Evolutionary conservation across 805 yeast species (phyloP), one percentile per base, ranked within the genome.

Genomic region (Metschnikowia aberdeeniae): DNA sequence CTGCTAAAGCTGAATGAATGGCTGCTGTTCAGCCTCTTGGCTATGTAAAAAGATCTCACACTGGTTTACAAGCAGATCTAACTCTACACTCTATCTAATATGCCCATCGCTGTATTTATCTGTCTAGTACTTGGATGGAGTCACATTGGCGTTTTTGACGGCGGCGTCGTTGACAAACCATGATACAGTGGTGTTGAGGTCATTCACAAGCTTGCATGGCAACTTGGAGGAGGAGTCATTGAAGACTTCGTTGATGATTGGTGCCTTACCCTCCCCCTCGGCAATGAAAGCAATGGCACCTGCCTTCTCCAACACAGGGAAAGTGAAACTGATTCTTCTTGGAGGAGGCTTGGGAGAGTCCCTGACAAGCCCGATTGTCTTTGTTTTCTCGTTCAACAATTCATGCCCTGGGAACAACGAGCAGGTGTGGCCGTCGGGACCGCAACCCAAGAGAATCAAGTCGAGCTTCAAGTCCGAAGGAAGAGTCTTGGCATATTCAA

Each of bases 371-470:
- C 90, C 80, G 46, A 89, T 82, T 34, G 66, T 63, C 49, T 72
- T 68, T 8, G 61, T 40, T 24, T 67, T 62, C 60, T 84, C 92
- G 31, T 75, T 52, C 45, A 89, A 72, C 56, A 88, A 73, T 49
- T 64, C 57, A 63, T 89, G 96, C 32, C 84, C 89, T 10, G 97
- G 97, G 78, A 89, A 89, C 51, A 89, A 72, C 1, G 97, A 89
- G 68, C 96, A 87, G 5, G 96, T 89, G 64, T 89, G 97, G 32
- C 97, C 97, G 59, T 89, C 97, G 30, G 97, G 97, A 6, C 97
- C 97, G 63, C 93, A 86, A 19, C 97, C 97, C 51, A 89, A 73
- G 45, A 89, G 68, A 19, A 89, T 69, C 55, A 89, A 68, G 64
- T 89, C 96, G 26, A 82, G 58, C 47, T 64, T 59, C 19, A 55